Evolutionary conservation across 2,329 filamentous ascomycete species (phyloP), one percentile per base, ranked within the genome.

Genomic region (Aspergillus flavus): DNA sequence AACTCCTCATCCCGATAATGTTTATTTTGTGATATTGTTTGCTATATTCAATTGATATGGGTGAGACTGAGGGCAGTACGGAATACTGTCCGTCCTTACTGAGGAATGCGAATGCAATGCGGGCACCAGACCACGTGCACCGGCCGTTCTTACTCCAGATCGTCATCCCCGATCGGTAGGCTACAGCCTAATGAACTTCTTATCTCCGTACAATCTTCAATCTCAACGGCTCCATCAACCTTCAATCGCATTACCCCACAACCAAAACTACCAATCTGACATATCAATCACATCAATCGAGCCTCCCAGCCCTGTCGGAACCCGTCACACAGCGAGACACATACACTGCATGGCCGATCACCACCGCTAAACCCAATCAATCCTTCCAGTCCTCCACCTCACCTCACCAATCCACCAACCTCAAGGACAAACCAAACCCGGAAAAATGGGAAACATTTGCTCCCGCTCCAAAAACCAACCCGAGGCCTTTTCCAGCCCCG

Each of bases 361-460:
- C 5, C 41, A 41, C 34, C 34, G 11, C 41, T 23, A 26, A 59
- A 34, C 34, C 45, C 28, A 41, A 52, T 36, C 36, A 26, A 52
- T 41, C 50, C 50, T 46, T 32, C 32, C 23, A 10, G n/a, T 26
- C 26, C 36, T 28, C 19, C 30, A 26, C 30, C 34, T 36, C 54
- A 32, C 39, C 57, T 46, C 23, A 30, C 50, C 62, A 58, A 62
- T 54, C 64, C 48, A 30, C 53, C 57, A 43, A 34, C 54, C 32
- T n/a, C 3, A 53, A 41, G n/a, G 6, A 36, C 57, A 43, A n/a
- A 19, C 50, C 59, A 34, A 50, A 61, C 28, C 59, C 59, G 34
- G 46, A 61, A 62, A 21, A 43, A 97, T 97, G 94, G 94, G 94
- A 64, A 94, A 93, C 77, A 85, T 93, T 79, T 97, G 92, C 82